Evolutionary conservation across 768 basidiomycete species (phyloP).

Genomic region (Fomitopsis pulvina): DNA sequence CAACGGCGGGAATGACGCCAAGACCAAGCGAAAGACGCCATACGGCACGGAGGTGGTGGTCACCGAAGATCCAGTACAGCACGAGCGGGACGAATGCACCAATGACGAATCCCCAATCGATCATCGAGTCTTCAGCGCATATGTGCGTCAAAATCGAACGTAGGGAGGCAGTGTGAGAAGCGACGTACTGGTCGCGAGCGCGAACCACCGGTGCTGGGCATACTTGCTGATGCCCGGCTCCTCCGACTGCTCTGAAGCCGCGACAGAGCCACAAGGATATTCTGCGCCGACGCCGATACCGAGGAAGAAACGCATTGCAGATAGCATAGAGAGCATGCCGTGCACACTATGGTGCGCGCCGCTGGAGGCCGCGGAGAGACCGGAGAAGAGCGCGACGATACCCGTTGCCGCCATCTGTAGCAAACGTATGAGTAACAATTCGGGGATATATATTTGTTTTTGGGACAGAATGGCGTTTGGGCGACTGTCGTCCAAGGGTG

Average conservation of each 20-base stretch:
- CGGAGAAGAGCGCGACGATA: conserved; percentile 82
- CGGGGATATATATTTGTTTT: not conserved
- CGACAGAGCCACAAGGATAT: conserved; percentile 87
- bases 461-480: too few species aligned
- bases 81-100: conserved; percentile 79
- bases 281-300: conserved; percentile 88
- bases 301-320: conserved; percentile 79
- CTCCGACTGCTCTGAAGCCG: conserved; percentile 87
- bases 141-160: conserved; percentile 6
- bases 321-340: conserved; percentile 74
- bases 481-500: too few species aligned
- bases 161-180: too few species aligned
- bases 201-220: conserved; percentile 82
- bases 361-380: conserved; percentile 73
- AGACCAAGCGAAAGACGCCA: conserved; percentile 87
- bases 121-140: conserved; percentile 60
- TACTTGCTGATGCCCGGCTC: conserved; percentile 71
- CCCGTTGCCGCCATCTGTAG: conserved; percentile 70
- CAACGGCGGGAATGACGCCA: conserved; percentile 72
- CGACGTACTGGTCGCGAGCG: conserved; percentile 79
- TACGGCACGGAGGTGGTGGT: conserved; percentile 74
- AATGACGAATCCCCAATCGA: conserved; percentile 78
- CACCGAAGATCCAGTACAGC: conserved; percentile 83
- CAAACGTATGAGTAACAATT: not conserved
- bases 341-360: conserved; percentile 67